Evolutionary conservation across 225 moss, liverwort and hornwort genomes (phyloP), one percentile per base, ranked within the genome.

Genomic region (Marchantia paleacea): DNA sequence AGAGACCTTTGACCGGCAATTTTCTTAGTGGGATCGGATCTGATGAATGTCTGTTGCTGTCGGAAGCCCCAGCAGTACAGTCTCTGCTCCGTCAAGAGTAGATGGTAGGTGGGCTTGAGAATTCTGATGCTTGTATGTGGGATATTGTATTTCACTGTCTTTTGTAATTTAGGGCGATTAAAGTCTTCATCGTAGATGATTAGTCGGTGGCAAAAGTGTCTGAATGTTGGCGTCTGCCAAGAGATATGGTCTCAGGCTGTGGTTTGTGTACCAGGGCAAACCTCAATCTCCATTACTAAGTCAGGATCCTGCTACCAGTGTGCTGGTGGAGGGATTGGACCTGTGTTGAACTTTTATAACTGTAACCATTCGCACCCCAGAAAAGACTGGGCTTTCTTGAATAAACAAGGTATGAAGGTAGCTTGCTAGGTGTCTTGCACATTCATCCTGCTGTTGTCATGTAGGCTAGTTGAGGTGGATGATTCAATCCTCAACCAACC

Each of bases 361-460:
- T 85, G 87, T 88, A 85, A 85, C 85, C 82, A 85, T 83, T 88
- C 82, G 80, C 80, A 85, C 82, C 87, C 87, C 84, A 84, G 77
- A 75, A 87, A 81, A 78, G 76, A 84, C 87, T 88, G 85, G 87
- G 87, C 80, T 83, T 82, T 88, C 87, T 85, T 81, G 87, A 88
- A 88, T 88, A 88, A 88, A 85, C 85, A 76, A 85, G 87, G 85
- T 87, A 85, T 88, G 84, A 75, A 82, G 78, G 87, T 81, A 83
- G 86, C 79, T 72, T 65, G 72, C 73, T 80, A 83, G 79, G 67
- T 62, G 51, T 76, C 80, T 73, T 65, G 76, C 85, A 80, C 31
- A 72, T 66, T 78, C 63, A 47, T 52, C 51, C 52, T 74, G 12
- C 53, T 53, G 24, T 71, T 71, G 20, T 28, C 54, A 26, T 55